Conservation (phyloP, 1,284 basidiomycete species). For the Xerocomus amazonicus region DNA sequence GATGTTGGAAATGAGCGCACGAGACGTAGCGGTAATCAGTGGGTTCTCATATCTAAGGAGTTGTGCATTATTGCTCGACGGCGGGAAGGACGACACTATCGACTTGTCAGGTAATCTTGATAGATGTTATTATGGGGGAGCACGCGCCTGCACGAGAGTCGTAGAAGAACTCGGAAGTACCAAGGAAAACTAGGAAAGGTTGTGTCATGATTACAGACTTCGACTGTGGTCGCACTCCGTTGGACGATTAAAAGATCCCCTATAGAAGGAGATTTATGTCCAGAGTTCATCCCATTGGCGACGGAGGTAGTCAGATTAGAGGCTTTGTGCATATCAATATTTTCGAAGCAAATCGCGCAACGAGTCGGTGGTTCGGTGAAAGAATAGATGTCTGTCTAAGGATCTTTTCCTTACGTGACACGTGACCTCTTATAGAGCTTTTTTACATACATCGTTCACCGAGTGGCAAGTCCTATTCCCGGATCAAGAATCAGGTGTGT, state of each 20-base stretch:
- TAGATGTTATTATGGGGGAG: not conserved
- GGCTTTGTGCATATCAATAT: constrained; percentile 8
- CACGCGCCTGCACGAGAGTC: constrained; percentile 62
- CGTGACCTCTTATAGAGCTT: too few species aligned
- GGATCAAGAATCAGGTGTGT: not conserved
- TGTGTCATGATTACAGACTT: constrained; percentile 58
- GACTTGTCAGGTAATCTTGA: constrained; percentile 14
- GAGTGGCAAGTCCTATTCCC: too few species aligned
- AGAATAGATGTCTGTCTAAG: too few species aligned
- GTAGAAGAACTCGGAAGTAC: constrained; percentile 58
- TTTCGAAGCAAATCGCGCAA: not conserved
- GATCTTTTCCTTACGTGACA: too few species aligned
- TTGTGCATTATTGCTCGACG: constrained; percentile 7
- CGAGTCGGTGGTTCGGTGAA: not conserved
- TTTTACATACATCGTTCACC: too few species aligned
- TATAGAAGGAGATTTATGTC: constrained; percentile 14
- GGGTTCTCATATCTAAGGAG: constrained; percentile 67
- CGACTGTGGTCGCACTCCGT: constrained; percentile 54
- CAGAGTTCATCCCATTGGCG: not conserved
- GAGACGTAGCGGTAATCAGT: constrained; percentile 66
- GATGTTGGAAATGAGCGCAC: constrained; percentile 65
- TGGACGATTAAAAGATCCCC: constrained; percentile 42
- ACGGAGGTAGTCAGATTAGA: not conserved
- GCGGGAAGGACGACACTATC: constrained; percentile 4
- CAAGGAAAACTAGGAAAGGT: constrained; percentile 39